phyloP scores from a whole-genome alignment of 2,329 filamentous ascomycete genomes.

The Tolypocladium amazonense region DNA sequence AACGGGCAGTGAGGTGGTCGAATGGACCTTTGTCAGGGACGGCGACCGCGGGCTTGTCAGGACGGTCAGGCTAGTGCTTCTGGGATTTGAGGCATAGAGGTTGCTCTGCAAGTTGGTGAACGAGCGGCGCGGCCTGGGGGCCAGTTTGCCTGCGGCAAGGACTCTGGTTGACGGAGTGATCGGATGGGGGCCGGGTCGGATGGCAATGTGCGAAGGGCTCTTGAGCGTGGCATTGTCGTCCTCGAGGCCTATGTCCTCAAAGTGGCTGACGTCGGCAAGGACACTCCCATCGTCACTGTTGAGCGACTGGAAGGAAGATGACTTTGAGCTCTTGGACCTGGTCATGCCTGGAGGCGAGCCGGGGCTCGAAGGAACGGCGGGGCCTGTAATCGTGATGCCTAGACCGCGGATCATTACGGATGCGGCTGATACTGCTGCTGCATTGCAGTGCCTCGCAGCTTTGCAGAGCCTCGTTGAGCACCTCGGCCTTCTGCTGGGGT shows the following conservation, averaged over 20 bases:
- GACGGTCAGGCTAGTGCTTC: conserved; percentile 35
- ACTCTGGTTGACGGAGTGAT: conserved; percentile 18
- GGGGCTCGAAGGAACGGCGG: conserved; percentile 19
- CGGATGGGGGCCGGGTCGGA: conserved; percentile 18
- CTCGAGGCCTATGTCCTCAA: conserved; percentile 87
- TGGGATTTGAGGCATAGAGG: conserved; percentile 35
- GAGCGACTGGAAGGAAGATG: conserved; percentile 76
- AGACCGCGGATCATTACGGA: conserved; percentile 23
- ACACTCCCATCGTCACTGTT: conserved; percentile 63
- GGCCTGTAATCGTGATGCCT: conserved; percentile 9
- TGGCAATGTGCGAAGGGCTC: conserved; percentile 31
- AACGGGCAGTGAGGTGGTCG: conserved; percentile 26
- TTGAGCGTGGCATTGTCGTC: conserved; percentile 45
- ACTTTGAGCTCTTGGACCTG: conserved; percentile 78
- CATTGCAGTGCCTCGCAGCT: conserved; percentile 12
- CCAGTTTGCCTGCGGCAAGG: conserved; percentile 17
- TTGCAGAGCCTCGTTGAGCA: not conserved
- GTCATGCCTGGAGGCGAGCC: conserved; percentile 52
- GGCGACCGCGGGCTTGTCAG: conserved; percentile 24
- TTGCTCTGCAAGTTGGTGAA: conserved; percentile 35
- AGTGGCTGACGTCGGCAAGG: conserved; percentile 66
- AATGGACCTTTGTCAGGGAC: conserved; percentile 14
- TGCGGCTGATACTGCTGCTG: conserved; percentile 5
- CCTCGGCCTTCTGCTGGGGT: not conserved
- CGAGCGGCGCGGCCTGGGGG: conserved; percentile 27